Evolutionary conservation across 2,329 filamentous ascomycete species (phyloP).

Genomic region (Colletotrichum lini): DNA sequence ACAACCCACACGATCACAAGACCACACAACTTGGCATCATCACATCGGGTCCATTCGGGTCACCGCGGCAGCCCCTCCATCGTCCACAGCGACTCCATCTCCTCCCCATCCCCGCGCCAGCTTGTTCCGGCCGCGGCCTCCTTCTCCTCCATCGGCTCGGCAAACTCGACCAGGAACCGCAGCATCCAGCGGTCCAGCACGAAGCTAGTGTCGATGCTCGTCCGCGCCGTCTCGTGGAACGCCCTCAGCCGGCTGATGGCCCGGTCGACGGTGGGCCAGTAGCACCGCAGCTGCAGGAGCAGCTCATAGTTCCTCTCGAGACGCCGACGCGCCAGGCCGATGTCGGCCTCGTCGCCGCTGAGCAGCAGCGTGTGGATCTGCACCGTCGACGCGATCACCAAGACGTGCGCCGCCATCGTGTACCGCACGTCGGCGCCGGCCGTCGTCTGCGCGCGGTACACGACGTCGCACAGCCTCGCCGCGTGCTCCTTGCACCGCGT

Average conservation of each 20-base stretch:
- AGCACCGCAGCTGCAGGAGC: slow-evolving; percentile 55
- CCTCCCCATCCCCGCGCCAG: slow-evolving; percentile 40
- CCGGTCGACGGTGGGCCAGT: slow-evolving; percentile 58
- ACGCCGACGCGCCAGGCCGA: slow-evolving; percentile 51
- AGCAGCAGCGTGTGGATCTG: slow-evolving; percentile 63
- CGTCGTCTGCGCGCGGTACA: slow-evolving; percentile 55
- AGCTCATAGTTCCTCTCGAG: slow-evolving; percentile 62
- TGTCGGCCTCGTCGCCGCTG: slow-evolving; percentile 52
- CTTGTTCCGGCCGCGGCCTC: slow-evolving; percentile 40
- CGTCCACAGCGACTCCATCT: slow-evolving; percentile 44
- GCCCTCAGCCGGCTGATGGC: slow-evolving; percentile 55
- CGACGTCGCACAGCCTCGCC: slow-evolving; percentile 55
- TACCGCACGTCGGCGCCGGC: slow-evolving; percentile 58
- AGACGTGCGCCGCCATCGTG: slow-evolving; percentile 60
- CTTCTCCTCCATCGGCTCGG: slow-evolving; percentile 49
- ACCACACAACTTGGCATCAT: too few species aligned
- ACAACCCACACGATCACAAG: slow-evolving; percentile 17
- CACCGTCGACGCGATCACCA: slow-evolving; percentile 62
- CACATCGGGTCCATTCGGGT: slow-evolving; percentile 14
- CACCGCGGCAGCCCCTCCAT: slow-evolving; percentile 34
- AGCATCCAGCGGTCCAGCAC: slow-evolving; percentile 60
- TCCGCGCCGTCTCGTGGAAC: slow-evolving; percentile 59
- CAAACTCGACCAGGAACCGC: slow-evolving; percentile 53
- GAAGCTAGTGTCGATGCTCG: slow-evolving; percentile 54
- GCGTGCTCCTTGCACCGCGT: slow-evolving; percentile 58